Conservation (phyloP, 305 asterid genomes). For the Solanum hybrid region DNA sequence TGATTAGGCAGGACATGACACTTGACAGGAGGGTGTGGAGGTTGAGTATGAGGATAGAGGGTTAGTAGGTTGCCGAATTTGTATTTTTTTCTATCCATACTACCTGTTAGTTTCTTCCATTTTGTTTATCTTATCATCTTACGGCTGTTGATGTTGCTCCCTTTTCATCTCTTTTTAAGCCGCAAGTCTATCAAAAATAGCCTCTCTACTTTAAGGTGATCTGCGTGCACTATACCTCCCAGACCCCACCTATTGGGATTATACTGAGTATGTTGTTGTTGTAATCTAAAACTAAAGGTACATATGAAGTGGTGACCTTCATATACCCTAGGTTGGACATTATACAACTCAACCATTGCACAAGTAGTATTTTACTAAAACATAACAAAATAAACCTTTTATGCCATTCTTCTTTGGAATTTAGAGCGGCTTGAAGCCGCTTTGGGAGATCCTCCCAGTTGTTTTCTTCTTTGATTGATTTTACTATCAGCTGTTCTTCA, state of each 20-base stretch:
- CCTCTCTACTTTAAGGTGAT: not conserved
- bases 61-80: not conserved
- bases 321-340: not conserved
- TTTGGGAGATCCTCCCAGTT: constrained; percentile 85
- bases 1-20: not conserved
- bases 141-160: not conserved
- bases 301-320: not conserved
- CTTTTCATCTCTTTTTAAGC: not conserved
- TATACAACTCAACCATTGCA: not conserved
- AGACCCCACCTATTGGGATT: not conserved
- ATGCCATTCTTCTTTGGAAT: constrained; percentile 94
- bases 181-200: not conserved
- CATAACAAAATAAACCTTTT: constrained; percentile 41
- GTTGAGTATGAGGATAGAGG: not conserved
- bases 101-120: not conserved
- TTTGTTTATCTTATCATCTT: not conserved
- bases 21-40: not conserved
- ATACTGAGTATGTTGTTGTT: not conserved
- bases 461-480: constrained; percentile 74
- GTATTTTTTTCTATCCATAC: not conserved
- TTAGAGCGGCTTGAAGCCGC: constrained; percentile 82
- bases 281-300: not conserved
- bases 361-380: not conserved
- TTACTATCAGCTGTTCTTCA: constrained; percentile 79
- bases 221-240: not conserved